Evolutionary conservation across 2,329 filamentous ascomycete species (phyloP).

Genomic region (Xylariaceae sp.): DNA sequence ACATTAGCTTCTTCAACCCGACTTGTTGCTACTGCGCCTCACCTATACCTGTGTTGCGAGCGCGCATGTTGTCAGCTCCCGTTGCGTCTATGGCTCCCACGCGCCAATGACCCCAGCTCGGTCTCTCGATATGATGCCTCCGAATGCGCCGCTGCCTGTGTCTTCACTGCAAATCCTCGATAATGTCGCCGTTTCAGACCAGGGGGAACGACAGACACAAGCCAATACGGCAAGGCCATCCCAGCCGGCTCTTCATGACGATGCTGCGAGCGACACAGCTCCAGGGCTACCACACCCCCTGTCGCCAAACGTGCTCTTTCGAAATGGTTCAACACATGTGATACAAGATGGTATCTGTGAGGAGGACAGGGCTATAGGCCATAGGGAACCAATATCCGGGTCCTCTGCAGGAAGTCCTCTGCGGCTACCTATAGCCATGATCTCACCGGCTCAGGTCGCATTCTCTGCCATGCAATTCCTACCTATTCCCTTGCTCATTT

Average conservation of each 20-base stretch:
- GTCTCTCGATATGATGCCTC: slow-evolving; percentile 23
- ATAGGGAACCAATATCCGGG: slow-evolving; percentile 12
- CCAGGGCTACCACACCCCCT: too few relatives aligned
- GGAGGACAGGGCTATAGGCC: background rate
- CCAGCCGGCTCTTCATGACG: too few relatives aligned
- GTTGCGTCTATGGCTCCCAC: slow-evolving; percentile 12
- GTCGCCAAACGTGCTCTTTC: too few relatives aligned
- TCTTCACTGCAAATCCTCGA: slow-evolving; percentile 1
- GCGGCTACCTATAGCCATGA: slow-evolving; percentile 41
- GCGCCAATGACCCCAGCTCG: slow-evolving; percentile 14
- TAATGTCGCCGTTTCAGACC: slow-evolving; percentile 9
- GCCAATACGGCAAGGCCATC: too few relatives aligned
- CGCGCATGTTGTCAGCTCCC: slow-evolving; percentile 4
- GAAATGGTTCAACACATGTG: too few relatives aligned
- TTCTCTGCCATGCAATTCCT: slow-evolving; percentile 70
- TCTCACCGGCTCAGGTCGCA: slow-evolving; percentile 53
- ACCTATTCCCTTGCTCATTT: slow-evolving; percentile 66
- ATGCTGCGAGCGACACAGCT: too few relatives aligned
- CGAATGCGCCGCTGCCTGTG: slow-evolving; percentile 8
- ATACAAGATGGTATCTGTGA: too few relatives aligned
- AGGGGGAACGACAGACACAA: too few relatives aligned
- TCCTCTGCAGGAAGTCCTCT: slow-evolving; percentile 34
- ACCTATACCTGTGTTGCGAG: slow-evolving; percentile 1
- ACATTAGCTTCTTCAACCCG: slow-evolving; percentile 1
- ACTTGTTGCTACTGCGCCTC: background rate